Evolutionary conservation across 768 basidiomycete genomes (phyloP), one percentile per base, ranked within the genome.

Genomic region (Leccinum disarticulatum): DNA sequence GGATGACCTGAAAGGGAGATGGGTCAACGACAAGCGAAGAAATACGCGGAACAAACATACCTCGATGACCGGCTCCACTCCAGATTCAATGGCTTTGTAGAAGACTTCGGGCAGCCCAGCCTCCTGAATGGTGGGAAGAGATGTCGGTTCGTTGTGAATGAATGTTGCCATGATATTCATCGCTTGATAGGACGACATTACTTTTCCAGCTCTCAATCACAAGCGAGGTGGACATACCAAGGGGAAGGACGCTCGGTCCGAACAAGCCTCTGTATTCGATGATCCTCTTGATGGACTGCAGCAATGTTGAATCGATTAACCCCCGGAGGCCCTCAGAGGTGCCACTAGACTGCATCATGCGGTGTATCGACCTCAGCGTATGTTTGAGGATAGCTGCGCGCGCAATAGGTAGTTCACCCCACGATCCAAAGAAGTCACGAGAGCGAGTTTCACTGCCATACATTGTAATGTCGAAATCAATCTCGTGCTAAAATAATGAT

Each of bases 131-230:
- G 96, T 88, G 2, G 86, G 79, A 58, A 99, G 77, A 15, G 93
- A 97, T 0, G 95, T 98, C 7, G 97, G 97, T 73, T 99, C 97
- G 64, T 98, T 99, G 79, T 99, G 96, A 9, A 98, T 87, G 74
- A 98, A 98, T 0, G 94, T 94, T 14, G 94, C 87, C 87, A 97
- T 93, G 68, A 95, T 89, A 71, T 95, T 94, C 78, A 95, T 92
- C 5, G 92, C 94, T 66, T 56, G 33, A 9, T 56, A 35, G 4
- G 56, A 22, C 6, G 36, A 35, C 17, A 64, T 69, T 55, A 69
- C 33, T 59, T 25, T 41, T 36, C 31, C 31, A 51, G n/a, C 17
- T 52, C 4, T 54, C 13, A 2, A 52, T 19, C 4, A 30, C 19
- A 43, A 61, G 51, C 15, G 30, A 28, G 49, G 33, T 35, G 19